Evolutionary conservation across 371 early-diverging fungal genomes (phyloP), one percentile per base, ranked within the genome.

Genomic region (Rhizomucor pusillus): DNA sequence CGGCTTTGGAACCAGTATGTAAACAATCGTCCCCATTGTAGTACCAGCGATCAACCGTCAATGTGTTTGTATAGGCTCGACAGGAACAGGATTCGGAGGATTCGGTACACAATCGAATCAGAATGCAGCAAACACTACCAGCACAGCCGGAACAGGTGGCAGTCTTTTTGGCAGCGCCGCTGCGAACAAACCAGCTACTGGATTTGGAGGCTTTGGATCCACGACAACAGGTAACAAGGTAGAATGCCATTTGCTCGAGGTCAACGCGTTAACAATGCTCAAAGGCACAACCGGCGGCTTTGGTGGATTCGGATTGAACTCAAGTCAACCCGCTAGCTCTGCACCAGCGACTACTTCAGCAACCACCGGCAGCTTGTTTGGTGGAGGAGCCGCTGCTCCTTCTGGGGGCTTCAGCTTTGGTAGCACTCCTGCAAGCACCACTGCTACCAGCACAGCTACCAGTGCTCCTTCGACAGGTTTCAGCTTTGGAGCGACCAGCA

Each of bases 1-100:
- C 48, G 56, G 63, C 5, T 61, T 63, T 34, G 60, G 67, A 29
- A n/a, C n/a, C n/a, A n/a, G n/a, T n/a, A n/a, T n/a, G n/a, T n/a
- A n/a, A n/a, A n/a, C n/a, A n/a, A n/a, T n/a, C n/a, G n/a, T n/a
- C n/a, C n/a, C n/a, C n/a, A n/a, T n/a, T n/a, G n/a, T n/a, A n/a
- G n/a, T n/a, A n/a, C n/a, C n/a, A n/a, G n/a, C n/a, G n/a, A n/a
- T n/a, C n/a, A n/a, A n/a, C n/a, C n/a, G n/a, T n/a, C n/a, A n/a
- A n/a, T n/a, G n/a, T n/a, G n/a, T n/a, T n/a, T n/a, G n/a, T n/a
- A n/a, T n/a, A n/a, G n/a, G n/a, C n/a, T n/a, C n/a, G n/a, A n/a
- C n/a, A n/a, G n/a, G n/a, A n/a, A n/a, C n/a, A n/a, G n/a, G n/a
- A n/a, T n/a, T n/a, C n/a, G n/a, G n/a, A n/a, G 65, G 59, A 23